Base-by-base conservation (phyloP, 2,329 filamentous ascomycete genomes). In the Parascedosporium putredinis region DNA sequence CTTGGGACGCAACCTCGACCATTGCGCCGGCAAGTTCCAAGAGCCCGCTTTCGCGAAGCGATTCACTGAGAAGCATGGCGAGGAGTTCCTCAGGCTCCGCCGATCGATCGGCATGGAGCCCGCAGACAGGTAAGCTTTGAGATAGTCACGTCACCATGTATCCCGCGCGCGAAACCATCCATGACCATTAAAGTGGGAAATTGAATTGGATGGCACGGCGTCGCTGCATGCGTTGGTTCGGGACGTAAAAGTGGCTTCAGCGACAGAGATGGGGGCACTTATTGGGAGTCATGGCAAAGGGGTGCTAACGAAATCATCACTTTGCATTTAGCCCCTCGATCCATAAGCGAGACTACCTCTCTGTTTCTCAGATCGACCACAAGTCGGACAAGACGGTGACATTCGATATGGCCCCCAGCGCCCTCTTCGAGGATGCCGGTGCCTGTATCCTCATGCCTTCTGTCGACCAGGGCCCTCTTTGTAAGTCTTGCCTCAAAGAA, bases 381-480 rank as follows among this genome's bases (percentile, higher is more conserved):
- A 55, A 64, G 49, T 68, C 67, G 5, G 60, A 61, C 25, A 50
- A 59, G n/a, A 59, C 59, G 10, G 68, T 68, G 7, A 60, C 61
- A 20, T 48, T 59, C 18, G 60, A 60, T 10, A 67, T 4, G 56
- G 58, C 8, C 54, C 63, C 9, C 6, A 55, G 56, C 42, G 60
- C 55, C 51, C 58, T 71, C 5, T 72, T 72, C 51, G 59, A 63
- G 2, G 61, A 62, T 22, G 65, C 66, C 47, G 63, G 61, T 25
- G 66, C 69, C 14, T 78, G 74, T 50, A 64, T 75, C 8, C 62
- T 77, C 24, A 70, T 65, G 3, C 71, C 72, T 0, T 73, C 76
- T 54, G 69, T 70, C 9, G 76, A 71, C 4, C 64, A 75, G 57
- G 74, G 74, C 2, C 74, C 74, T 34, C 71, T 71, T 56, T 73